Conservation (phyloP, 768 basidiomycete species). For the Crepidotus variabilis region DNA sequence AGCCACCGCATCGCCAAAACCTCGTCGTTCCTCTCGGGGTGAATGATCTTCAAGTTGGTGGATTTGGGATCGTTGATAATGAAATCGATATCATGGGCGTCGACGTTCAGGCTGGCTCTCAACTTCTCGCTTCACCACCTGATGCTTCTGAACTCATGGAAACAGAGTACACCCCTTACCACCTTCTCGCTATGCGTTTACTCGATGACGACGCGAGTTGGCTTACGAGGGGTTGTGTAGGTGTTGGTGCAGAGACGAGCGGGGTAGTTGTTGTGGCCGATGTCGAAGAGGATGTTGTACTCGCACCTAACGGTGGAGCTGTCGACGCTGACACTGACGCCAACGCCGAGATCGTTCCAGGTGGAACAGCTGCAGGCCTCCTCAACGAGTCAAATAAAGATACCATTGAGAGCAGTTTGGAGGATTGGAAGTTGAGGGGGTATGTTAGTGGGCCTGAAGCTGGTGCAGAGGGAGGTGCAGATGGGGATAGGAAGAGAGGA, state of each 20-base stretch:
- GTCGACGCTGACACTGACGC: neutral
- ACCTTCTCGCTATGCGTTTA: constrained; percentile 10
- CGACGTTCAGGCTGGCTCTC: neutral
- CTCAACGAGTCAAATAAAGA: neutral
- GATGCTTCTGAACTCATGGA: neutral
- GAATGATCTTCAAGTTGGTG: neutral
- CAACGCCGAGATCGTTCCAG: neutral
- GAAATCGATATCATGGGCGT: too few relatives aligned
- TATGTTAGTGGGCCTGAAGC: neutral
- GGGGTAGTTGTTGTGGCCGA: neutral
- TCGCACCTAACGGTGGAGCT: neutral
- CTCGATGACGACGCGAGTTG: constrained; percentile 11
- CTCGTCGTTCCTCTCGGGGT: neutral
- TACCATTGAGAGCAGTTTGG: neutral
- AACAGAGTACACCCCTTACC: constrained; percentile 2
- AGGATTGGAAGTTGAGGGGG: neutral
- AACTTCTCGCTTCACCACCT: neutral
- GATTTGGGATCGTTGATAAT: too few relatives aligned
- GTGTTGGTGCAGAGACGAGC: neutral
- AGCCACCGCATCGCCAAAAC: too few relatives aligned
- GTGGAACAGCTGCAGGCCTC: neutral
- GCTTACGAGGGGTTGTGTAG: neutral
- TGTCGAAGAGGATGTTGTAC: neutral
- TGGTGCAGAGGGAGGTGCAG: neutral
- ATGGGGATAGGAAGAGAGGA: neutral